Evolutionary conservation across 2,329 filamentous ascomycete species (phyloP).

Genomic region (Saccharata proteae): DNA sequence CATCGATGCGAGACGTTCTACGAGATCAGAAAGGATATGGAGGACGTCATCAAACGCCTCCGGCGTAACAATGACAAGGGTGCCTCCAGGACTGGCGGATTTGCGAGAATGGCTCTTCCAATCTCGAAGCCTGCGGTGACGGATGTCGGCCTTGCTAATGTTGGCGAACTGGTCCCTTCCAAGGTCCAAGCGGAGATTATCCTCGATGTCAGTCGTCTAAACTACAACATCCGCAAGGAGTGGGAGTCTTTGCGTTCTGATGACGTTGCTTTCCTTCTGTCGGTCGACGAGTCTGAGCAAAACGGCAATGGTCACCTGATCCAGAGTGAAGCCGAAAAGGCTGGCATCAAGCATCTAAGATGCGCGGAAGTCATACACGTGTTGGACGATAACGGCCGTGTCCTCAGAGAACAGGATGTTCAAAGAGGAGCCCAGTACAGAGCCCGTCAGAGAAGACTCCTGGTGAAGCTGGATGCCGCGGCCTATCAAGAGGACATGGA

Average conservation of each 20-base stretch:
- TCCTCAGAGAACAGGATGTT: slow-evolving; percentile 47
- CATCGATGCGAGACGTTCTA: slow-evolving; percentile 90
- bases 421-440: slow-evolving; percentile 40
- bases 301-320: slow-evolving; percentile 41
- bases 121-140: slow-evolving; percentile 78
- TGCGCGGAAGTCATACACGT: slow-evolving; percentile 79
- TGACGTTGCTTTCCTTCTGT: slow-evolving; percentile 80
- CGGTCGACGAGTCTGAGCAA: slow-evolving; percentile 51
- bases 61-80: slow-evolving; percentile 42
- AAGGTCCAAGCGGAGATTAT: slow-evolving; percentile 76
- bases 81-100: slow-evolving; percentile 61
- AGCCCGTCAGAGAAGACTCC: slow-evolving; percentile 53
- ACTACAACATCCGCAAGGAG: slow-evolving; percentile 63
- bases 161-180: slow-evolving; percentile 74
- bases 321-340: slow-evolving; percentile 42
- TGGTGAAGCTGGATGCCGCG: slow-evolving; percentile 68
- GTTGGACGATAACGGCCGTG: slow-evolving; percentile 70
- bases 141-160: slow-evolving; percentile 69
- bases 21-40: slow-evolving; percentile 82
- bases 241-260: slow-evolving; percentile 83
- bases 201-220: slow-evolving; percentile 70
- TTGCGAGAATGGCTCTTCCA: slow-evolving; percentile 82
- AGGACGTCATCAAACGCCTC: slow-evolving; percentile 67
- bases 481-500: slow-evolving; percentile 70
- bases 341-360: slow-evolving; percentile 60